Conservation (phyloP, 2,329 filamentous ascomycete species). For the Alternaria sp. region DNA sequence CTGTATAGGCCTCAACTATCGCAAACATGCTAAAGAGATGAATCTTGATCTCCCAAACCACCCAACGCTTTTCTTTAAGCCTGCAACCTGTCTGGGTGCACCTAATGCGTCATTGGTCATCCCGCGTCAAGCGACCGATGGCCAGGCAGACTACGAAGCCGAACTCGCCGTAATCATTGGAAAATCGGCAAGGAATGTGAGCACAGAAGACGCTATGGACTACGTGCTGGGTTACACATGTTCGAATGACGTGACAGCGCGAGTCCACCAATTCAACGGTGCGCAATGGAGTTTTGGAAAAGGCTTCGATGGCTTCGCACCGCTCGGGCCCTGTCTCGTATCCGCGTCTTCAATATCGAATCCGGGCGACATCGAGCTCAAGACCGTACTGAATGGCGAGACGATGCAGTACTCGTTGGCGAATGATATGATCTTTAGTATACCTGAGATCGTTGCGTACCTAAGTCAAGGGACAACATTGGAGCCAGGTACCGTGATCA, state of each 20-base stretch:
- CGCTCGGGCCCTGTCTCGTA: slow-evolving; percentile 52
- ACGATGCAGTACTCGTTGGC: slow-evolving; percentile 51
- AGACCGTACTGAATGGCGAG: slow-evolving; percentile 56
- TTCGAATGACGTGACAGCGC: not conserved
- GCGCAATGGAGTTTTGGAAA: not conserved
- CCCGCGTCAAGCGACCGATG: not conserved
- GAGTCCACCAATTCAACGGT: not conserved
- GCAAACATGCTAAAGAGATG: slow-evolving; percentile 28
- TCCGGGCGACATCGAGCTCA: slow-evolving; percentile 51
- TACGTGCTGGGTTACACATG: not conserved
- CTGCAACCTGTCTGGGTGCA: slow-evolving; percentile 41
- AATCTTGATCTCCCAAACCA: slow-evolving; percentile 22
- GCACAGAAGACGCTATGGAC: not conserved
- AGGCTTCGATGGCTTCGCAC: not conserved
- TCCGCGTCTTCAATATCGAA: slow-evolving; percentile 50
- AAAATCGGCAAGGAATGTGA: not conserved
- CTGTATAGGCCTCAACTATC: slow-evolving; percentile 57
- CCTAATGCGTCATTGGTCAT: not conserved
- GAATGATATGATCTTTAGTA: slow-evolving; percentile 59
- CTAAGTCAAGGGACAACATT: slow-evolving; percentile 52
- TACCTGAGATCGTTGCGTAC: slow-evolving; percentile 54
- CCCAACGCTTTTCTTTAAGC: slow-evolving; percentile 31
- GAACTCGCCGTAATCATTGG: not conserved
- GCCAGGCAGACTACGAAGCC: not conserved
- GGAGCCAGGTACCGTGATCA: slow-evolving; percentile 54